Conservation (phyloP, 495 filamentous ascomycete genomes). For the Hyaloscypha finlandica region DNA sequence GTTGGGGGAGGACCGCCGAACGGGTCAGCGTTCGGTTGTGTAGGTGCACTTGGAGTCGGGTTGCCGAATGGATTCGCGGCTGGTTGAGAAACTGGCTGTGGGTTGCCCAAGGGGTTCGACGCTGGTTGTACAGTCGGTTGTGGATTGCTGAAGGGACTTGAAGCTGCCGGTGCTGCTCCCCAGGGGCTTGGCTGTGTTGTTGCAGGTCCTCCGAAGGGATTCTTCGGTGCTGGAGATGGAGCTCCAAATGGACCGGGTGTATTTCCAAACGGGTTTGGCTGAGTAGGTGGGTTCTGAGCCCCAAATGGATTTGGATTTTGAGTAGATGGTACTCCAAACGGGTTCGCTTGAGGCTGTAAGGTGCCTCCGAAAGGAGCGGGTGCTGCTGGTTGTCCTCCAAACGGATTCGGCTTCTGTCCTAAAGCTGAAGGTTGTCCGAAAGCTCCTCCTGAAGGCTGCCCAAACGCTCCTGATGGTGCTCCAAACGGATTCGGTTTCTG, state of each 20-base stretch:
- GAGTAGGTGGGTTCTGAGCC: neutral
- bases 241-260: conserved; percentile 18
- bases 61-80: conserved; percentile 18
- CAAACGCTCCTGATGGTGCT: conserved; percentile 10
- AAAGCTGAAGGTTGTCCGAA: conserved; percentile 28
- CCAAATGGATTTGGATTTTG: conserved; percentile 22
- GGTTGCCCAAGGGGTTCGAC: conserved; percentile 16
- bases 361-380: conserved; percentile 15
- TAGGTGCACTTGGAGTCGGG: neutral
- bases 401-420: conserved; percentile 13
- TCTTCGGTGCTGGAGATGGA: conserved; percentile 7
- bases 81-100: conserved; percentile 6
- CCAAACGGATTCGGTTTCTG: conserved; percentile 22
- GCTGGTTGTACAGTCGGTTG: neutral
- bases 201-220: conserved; percentile 20
- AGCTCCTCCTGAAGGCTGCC: conserved; percentile 18
- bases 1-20: neutral
- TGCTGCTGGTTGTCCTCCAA: conserved; percentile 10
- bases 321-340: conserved; percentile 21
- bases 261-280: conserved; percentile 20
- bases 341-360: conserved; percentile 19
- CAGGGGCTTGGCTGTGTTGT: conserved; percentile 10
- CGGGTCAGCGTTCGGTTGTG: too few relatives aligned
- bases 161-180: conserved; percentile 4
- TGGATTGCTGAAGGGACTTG: neutral